These are phyloP conservation scores for Arachis stenosperma DNA, from an alignment of 306 rosid genomes.

Conservation along the genomic window DNA sequence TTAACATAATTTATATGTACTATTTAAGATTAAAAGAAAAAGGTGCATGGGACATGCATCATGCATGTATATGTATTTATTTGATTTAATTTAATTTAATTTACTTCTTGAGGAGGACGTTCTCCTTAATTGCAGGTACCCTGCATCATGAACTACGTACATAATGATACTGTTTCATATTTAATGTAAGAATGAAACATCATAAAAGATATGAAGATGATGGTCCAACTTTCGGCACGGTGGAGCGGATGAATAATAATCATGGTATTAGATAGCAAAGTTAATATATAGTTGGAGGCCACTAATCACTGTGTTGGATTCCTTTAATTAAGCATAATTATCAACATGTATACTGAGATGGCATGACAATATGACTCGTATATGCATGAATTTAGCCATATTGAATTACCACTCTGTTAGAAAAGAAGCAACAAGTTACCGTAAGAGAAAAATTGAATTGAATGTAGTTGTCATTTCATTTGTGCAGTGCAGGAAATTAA, in stretches of 20 bases:
- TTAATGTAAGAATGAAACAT: not conserved
- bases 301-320: not conserved
- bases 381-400: not conserved
- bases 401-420: too few relatives aligned
- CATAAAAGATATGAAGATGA: constrained; percentile 15
- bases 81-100: too few relatives aligned
- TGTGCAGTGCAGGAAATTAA: constrained; percentile 29
- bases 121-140: not conserved
- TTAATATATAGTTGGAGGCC: constrained; percentile 6
- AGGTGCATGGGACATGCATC: constrained; percentile 6
- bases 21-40: not conserved
- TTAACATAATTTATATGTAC: too few relatives aligned
- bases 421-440: too few relatives aligned
- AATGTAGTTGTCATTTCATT: constrained; percentile 16
- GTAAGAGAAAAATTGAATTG: not conserved
- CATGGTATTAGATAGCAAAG: constrained; percentile 8
- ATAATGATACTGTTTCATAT: constrained; percentile 14
- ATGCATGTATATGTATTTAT: not conserved
- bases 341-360: not conserved
- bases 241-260: constrained; percentile 25
- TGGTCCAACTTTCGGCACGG: constrained; percentile 40
- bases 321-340: not conserved
- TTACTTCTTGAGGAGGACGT: not conserved
- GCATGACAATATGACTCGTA: constrained; percentile 16
- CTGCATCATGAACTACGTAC: not conserved